Evolutionary conservation across 2,329 filamentous ascomycete genomes (phyloP).

Genomic region (Pleurostoma richardsiae): DNA sequence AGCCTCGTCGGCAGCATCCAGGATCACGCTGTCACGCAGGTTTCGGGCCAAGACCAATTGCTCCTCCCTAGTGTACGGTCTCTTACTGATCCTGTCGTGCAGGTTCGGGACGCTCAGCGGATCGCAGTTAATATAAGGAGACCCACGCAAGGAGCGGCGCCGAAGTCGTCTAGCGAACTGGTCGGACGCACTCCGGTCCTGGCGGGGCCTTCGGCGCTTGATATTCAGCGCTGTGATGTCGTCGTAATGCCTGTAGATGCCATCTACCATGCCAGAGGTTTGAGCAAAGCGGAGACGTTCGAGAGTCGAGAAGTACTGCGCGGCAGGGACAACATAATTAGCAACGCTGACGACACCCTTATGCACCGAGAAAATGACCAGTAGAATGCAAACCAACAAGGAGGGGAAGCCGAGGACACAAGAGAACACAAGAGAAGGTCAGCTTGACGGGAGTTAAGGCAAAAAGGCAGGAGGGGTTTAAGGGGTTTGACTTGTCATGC

Average conservation of each 20-base stretch:
- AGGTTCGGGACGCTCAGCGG: slow-evolving; percentile 65
- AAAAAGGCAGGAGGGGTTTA: not conserved
- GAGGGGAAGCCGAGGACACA: not conserved
- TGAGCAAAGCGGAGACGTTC: slow-evolving; percentile 65
- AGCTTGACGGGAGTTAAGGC: not conserved
- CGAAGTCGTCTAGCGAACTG: slow-evolving; percentile 20
- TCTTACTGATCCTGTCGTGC: slow-evolving; percentile 67
- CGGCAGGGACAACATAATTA: slow-evolving; percentile 5
- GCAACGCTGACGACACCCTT: too few relatives aligned
- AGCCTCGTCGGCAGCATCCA: slow-evolving; percentile 46
- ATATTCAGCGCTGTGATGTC: slow-evolving; percentile 21
- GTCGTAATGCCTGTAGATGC: slow-evolving; percentile 29
- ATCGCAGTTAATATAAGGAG: slow-evolving; percentile 44
- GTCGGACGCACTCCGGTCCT: slow-evolving; percentile 22
- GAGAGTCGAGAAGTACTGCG: slow-evolving; percentile 67
- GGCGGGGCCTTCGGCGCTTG: slow-evolving; percentile 20
- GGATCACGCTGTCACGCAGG: slow-evolving; percentile 29
- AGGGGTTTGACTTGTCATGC: slow-evolving; percentile 7
- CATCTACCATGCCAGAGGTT: slow-evolving; percentile 23
- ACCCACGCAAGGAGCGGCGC: slow-evolving; percentile 23
- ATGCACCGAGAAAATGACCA: too few relatives aligned
- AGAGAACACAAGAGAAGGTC: not conserved
- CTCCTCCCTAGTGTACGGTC: slow-evolving; percentile 68
- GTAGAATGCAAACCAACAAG: not conserved
- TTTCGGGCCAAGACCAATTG: slow-evolving; percentile 54